Evolutionary conservation across 805 yeast genomes (phyloP), one percentile per base, ranked within the genome.

Genomic region (Cyberlindnera misumaiensis): DNA sequence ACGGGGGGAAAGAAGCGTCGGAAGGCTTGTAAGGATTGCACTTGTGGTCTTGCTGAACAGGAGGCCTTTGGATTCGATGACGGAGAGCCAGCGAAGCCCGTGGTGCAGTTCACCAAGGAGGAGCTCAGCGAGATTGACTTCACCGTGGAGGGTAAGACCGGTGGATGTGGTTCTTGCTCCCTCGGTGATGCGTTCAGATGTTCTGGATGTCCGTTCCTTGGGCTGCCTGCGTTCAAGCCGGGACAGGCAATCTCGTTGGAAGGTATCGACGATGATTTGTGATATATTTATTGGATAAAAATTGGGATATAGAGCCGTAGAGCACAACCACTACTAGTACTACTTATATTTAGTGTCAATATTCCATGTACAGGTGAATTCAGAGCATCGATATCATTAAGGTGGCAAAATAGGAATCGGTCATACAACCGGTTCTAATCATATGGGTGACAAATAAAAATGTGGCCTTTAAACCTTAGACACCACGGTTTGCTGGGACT

Each of bases 181-280:
- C 71, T 93, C 35, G 99, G 99, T 32, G 99, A 93, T 61, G 98
- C 98, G 0, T 93, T 93, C 66, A 72, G 99, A 56, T 93, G 99
- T 61, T 95, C 89, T 50, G 97, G 97, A 3, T 93, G 99, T 64
- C 99, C 99, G 29, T 93, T 81, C 63, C 67, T 93, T 49, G 99
- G 99, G 0, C 68, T 93, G 33, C 99, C 99, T 12, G 97, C 99
- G 4, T 93, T 93, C 73, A 88, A 88, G 63, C 98, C 97, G 1
- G 99, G 99, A 37, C 95, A 93, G 64, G 80, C 80, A 10, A 78
- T 93, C 39, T 79, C 82, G 25, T 64, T 90, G 46, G 87, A 75
- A 52, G 73, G 77, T 38, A 76, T 83, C 50, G 83, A 82, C 30
- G 95, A 83, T 59, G 95, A 86, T 58, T 69, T 84, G 51, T 84